Evolutionary conservation across 2,329 filamentous ascomycete genomes (phyloP).

Genomic region (Neospermospora avenae): DNA sequence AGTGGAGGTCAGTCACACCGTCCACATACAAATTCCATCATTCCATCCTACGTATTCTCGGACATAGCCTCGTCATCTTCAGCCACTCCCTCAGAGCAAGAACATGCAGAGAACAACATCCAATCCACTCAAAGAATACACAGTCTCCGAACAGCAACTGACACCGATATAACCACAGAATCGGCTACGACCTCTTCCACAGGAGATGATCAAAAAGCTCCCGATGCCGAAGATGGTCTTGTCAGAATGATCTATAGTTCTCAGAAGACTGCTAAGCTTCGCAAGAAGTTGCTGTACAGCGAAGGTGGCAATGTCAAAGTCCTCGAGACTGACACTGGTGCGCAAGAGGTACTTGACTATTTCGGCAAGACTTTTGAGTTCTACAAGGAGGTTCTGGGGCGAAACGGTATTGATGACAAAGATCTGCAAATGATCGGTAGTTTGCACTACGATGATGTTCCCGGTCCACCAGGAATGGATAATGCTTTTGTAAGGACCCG

Average conservation of each 20-base stretch:
- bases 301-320: constrained; percentile 7
- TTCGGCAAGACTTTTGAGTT: constrained; percentile 48
- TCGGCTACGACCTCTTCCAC: neutral
- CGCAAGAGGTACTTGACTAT: constrained; percentile 50
- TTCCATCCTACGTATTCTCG: constrained; percentile 8
- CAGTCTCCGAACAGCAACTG: constrained; percentile 1
- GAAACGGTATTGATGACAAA: constrained; percentile 51
- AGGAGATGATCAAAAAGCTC: neutral
- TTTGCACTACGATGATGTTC: constrained; percentile 50
- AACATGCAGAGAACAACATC: constrained; percentile 6
- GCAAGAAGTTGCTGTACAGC: constrained; percentile 14
- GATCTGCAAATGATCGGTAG: constrained; percentile 48
- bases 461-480: constrained; percentile 43
- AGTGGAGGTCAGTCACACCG: constrained; percentile 6
- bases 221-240: constrained; percentile 4
- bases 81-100: constrained; percentile 6
- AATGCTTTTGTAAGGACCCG: constrained; percentile 44
- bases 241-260: constrained; percentile 13
- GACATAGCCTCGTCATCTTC: constrained; percentile 5
- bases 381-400: constrained; percentile 47
- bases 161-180: neutral
- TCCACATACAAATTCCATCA: constrained; percentile 5
- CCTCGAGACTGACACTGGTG: constrained; percentile 20
- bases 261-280: constrained; percentile 13
- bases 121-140: constrained; percentile 5